Evolutionary conservation across 805 yeast genomes (phyloP).

Genomic region (Sugiyamaella valdiviana): DNA sequence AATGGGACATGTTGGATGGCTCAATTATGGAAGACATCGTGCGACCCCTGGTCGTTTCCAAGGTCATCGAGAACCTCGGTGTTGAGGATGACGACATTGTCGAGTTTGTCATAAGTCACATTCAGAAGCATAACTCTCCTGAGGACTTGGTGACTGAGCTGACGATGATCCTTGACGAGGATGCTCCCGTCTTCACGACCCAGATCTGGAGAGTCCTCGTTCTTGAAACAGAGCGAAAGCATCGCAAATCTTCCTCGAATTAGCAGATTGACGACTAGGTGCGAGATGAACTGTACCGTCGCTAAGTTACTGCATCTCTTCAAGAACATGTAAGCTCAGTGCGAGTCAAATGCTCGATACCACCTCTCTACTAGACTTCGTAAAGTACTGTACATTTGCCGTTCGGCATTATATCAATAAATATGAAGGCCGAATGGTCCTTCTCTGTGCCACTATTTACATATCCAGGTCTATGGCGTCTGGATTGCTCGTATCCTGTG

Average conservation of each 20-base stretch:
- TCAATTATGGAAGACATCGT: slow-evolving; percentile 17
- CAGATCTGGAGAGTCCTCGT: slow-evolving; percentile 26
- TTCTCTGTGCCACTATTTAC: neutral
- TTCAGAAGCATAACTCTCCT: slow-evolving; percentile 21
- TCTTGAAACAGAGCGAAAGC: slow-evolving; percentile 19
- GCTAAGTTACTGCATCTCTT: no score
- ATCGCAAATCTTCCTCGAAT: neutral
- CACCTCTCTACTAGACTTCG: neutral
- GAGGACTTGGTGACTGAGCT: slow-evolving; percentile 26
- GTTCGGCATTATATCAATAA: neutral
- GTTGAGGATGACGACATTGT: slow-evolving; percentile 31
- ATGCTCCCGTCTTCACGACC: slow-evolving; percentile 30
- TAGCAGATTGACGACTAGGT: neutral
- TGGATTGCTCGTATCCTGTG: slow-evolving; percentile 13
- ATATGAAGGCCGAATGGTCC: neutral
- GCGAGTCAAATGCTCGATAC: no score
- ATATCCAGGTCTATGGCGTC: slow-evolving; percentile 21
- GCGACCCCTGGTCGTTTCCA: slow-evolving; percentile 20
- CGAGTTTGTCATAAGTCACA: slow-evolving; percentile 26
- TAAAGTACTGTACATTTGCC: neutral
- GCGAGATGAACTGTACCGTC: neutral
- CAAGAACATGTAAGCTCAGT: no score
- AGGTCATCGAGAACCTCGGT: slow-evolving; percentile 29
- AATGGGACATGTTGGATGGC: slow-evolving; percentile 24
- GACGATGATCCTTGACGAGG: slow-evolving; percentile 39